phyloP scores from a whole-genome alignment of 768 basidiomycete genomes.

The Macrolepiota albuminosa region DNA sequence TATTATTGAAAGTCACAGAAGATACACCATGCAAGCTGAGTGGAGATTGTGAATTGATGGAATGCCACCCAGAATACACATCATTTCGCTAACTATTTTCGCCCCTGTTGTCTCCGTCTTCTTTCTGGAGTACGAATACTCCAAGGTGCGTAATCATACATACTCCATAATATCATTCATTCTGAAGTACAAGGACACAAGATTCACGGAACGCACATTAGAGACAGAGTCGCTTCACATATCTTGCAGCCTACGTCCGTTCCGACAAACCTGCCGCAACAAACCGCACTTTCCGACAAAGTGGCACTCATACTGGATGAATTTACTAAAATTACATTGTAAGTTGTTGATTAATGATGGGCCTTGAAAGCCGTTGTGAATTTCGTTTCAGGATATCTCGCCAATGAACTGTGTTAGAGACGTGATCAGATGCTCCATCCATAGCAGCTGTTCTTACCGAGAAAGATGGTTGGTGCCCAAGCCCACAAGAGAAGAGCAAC shows the following conservation, averaged over 20 bases:
- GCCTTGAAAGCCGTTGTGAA: neutral
- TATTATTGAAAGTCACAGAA: neutral
- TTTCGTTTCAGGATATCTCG: neutral
- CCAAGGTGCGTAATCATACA: no score
- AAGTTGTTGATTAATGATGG: neutral
- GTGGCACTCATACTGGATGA: neutral
- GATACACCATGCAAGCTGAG: neutral
- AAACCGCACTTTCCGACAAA: neutral
- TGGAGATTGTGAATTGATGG: neutral
- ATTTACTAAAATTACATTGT: neutral
- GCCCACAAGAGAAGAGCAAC: slow-evolving; percentile 52
- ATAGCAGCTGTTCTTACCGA: slow-evolving; percentile 33
- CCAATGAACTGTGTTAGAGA: neutral
- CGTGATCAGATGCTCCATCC: neutral
- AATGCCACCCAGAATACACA: no score
- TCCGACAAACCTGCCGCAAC: no score
- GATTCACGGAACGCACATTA: no score
- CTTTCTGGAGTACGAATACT: no score
- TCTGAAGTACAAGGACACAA: no score
- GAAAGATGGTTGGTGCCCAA: slow-evolving; percentile 55
- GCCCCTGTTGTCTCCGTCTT: no score
- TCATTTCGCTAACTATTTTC: no score
- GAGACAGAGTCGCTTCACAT: no score
- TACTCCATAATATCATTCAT: no score
- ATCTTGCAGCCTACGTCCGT: neutral